phyloP scores from a whole-genome alignment of 176 grass and related monocot genomes.

The Bromus sterilis region DNA sequence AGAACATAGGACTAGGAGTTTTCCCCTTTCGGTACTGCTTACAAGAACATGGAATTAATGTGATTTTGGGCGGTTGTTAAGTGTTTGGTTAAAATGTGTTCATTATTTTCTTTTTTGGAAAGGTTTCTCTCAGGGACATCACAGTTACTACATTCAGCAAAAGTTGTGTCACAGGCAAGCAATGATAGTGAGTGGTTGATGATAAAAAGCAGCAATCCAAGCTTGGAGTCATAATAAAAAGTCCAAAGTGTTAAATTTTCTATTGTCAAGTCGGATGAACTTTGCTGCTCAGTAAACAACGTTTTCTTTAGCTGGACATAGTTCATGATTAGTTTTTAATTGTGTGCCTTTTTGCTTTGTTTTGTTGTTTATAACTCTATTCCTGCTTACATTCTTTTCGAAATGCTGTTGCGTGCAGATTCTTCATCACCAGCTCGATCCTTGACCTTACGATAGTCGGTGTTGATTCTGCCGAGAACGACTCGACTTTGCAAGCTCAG shows the following conservation, averaged over 20 bases:
- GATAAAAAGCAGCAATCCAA: constrained; percentile 17
- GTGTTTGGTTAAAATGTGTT: neutral
- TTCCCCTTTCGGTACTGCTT: neutral
- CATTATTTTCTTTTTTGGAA: constrained; percentile 4
- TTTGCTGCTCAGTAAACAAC: constrained; percentile 1
- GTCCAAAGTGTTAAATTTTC: neutral
- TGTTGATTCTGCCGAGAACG: constrained; percentile 59
- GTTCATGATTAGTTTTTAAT: neutral
- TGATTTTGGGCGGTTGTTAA: neutral
- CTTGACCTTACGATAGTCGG: constrained; percentile 94
- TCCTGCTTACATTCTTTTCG: neutral
- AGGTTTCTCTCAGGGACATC: neutral
- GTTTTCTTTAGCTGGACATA: neutral
- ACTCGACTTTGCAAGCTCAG: constrained; percentile 33
- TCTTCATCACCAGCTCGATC: constrained; percentile 89
- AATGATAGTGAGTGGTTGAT: constrained; percentile 20
- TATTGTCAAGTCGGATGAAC: neutral
- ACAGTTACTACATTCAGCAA: neutral
- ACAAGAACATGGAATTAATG: neutral
- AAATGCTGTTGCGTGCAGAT: constrained; percentile 34
- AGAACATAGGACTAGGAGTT: neutral
- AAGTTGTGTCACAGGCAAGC: constrained; percentile 18
- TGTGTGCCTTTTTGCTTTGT: neutral
- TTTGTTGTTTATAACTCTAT: neutral
- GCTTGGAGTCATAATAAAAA: neutral